A percentile compares a stretch with the other conserved stretches of the same genome.
phyloP scores from a whole-genome alignment of 1,284 basidiomycete genomes.

The Pseudozyma pruni region DNA sequence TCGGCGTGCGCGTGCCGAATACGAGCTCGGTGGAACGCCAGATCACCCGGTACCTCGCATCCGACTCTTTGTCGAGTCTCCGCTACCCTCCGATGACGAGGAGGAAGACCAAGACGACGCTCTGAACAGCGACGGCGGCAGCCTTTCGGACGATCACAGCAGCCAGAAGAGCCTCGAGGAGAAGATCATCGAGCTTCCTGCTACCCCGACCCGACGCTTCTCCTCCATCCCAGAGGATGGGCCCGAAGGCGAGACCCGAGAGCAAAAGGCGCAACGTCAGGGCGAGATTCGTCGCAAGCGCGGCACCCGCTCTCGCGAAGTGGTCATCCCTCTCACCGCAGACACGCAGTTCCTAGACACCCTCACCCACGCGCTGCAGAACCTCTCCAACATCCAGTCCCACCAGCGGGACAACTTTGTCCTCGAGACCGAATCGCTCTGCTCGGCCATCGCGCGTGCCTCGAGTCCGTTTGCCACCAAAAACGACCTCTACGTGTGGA shows the following conservation, averaged over 20 bases:
- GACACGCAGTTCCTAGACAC: conserved; percentile 85
- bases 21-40: conserved; percentile 68
- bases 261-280: conserved; percentile 42
- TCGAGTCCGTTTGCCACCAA: conserved; percentile 66
- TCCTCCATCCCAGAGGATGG: conserved; percentile 47
- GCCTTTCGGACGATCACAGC: conserved; percentile 27
- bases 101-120: conserved; percentile 15
- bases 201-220: conserved; percentile 21
- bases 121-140: conserved; percentile 9
- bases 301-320: conserved; percentile 37
- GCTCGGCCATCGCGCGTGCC: conserved; percentile 71
- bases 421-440: conserved; percentile 74
- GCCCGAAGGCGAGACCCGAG: conserved; percentile 42
- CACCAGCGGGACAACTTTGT: conserved; percentile 77
- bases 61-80: conserved; percentile 64
- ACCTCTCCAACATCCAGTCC: conserved; percentile 76
- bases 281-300: conserved; percentile 39
- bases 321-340: conserved; percentile 82
- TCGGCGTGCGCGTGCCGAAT: conserved; percentile 67
- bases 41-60: conserved; percentile 68
- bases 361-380: conserved; percentile 77
- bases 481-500: conserved; percentile 88
- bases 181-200: conserved; percentile 47
- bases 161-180: conserved; percentile 45
- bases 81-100: conserved; percentile 56